Evolutionary conservation across 495 filamentous ascomycete species (phyloP), one percentile per base, ranked within the genome.

Genomic region (Aspergillus baeticus): DNA sequence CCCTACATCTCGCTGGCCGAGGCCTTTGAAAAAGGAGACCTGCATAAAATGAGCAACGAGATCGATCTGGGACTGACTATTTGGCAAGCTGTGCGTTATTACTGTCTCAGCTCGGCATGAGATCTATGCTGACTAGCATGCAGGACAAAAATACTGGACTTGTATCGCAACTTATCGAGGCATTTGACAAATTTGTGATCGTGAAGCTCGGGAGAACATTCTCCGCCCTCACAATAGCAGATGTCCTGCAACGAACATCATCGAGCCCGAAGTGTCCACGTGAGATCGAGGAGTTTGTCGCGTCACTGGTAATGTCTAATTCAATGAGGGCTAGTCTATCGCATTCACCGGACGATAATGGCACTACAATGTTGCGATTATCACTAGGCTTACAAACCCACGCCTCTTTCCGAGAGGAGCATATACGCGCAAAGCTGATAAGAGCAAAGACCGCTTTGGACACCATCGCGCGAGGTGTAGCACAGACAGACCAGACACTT

Each of bases 1-100:
- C 82, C 89, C 14, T 96, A 98, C 66, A 72, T 86, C 6, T 70
- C 77, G 22, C 69, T 96, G 33, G 88, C 84, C 5, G 75, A 80
- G 6, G 76, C 84, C 6, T 98, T 96, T 61, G 80, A 84, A 61
- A 68, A 77, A 36, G 76, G 80, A 13, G 78, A 86, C 46, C 72
- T 80, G 11, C 69, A 74, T 2, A 77, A 72, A 54, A 71, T 94
- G 17, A 76, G 76, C 56, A 69, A 75, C 10, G 88, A 92, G 64
- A 72, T 80, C 31, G 76, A 85, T 17, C 63, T 71, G 13, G 82
- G 80, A n/a, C 54, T 66, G 43, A 63, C 77, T 11, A 62, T 84
- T 23, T 95, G 88, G 87, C 38, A 60, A 38, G 72, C 78, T 45
- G 88, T 82, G 76, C 55, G 84, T 80, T 20, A 13, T 8, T 13